A percentile compares a stretch with the other conserved stretches of the same genome.
phyloP scores from a whole-genome alignment of 148 eudicot species.

The Salicornia ramosissima region DNA sequence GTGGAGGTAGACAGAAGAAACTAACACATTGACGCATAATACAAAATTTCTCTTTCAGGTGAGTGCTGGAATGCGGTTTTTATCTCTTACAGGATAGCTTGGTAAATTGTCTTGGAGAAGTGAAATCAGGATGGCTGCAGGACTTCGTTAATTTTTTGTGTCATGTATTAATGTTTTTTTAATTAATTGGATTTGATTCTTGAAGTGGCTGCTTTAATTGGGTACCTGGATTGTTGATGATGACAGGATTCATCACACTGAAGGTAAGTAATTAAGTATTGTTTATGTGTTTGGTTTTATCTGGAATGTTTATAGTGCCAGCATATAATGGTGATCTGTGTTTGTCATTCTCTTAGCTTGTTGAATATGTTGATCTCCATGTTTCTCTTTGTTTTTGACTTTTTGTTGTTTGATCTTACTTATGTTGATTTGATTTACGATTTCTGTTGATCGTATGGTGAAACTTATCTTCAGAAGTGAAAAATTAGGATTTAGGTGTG shows the following conservation, averaged over 20 bases:
- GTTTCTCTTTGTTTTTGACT: background rate
- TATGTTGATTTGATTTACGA: background rate
- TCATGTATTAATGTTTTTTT: background rate
- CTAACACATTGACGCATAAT: background rate
- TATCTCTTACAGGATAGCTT: background rate
- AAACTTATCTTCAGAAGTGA: background rate
- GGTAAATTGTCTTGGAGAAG: background rate
- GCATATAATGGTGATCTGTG: background rate
- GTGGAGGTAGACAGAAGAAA: background rate
- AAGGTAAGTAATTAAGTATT: conserved; percentile 15
- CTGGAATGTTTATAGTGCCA: background rate
- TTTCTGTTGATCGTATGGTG: background rate
- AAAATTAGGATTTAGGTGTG: background rate
- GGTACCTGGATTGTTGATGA: background rate
- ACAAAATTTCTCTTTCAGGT: background rate
- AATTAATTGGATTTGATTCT: background rate
- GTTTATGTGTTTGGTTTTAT: background rate
- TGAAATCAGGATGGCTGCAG: conserved; percentile 2
- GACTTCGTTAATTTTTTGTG: background rate
- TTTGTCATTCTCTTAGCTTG: background rate
- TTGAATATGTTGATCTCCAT: background rate
- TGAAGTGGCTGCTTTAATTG: conserved; percentile 11
- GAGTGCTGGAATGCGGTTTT: conserved; percentile 5
- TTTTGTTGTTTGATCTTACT: background rate
- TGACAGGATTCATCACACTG: background rate